A percentile compares a stretch with the other conserved stretches of the same genome.
Conservation (phyloP, 306 rosid genomes). For the Hippophae gyantsensis region DNA sequence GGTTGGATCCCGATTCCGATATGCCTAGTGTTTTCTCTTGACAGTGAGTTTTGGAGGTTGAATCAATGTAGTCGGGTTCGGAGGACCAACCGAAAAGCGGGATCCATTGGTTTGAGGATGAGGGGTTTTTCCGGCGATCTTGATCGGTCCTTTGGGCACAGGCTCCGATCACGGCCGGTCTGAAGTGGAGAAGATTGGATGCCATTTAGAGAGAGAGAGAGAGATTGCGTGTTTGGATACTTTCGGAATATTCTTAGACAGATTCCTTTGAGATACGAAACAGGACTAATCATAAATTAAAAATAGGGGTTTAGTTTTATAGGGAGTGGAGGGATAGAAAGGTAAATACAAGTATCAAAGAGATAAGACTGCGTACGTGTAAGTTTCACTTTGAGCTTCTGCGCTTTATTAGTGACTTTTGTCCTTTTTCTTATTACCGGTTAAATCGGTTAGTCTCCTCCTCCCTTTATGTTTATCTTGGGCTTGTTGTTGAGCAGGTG, state of each 20-base stretch:
- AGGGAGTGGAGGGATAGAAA: neutral
- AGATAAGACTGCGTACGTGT: conserved; percentile 62
- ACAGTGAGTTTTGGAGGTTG: conserved; percentile 16
- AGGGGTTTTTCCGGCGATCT: conserved; percentile 22
- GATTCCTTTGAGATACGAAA: neutral
- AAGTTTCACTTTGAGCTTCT: neutral
- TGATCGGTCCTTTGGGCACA: conserved; percentile 32
- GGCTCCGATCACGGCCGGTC: conserved; percentile 31
- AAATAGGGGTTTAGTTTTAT: conserved; percentile 9
- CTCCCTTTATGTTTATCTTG: too few species aligned
- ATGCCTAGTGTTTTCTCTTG: conserved; percentile 8
- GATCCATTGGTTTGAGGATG: conserved; percentile 65
- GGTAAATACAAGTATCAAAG: conserved; percentile 19
- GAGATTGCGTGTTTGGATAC: neutral
- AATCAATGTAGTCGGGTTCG: conserved; percentile 76
- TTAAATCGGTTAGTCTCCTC: conserved; percentile 15
- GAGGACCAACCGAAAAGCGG: conserved; percentile 75
- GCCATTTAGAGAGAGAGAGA: conserved; percentile 32
- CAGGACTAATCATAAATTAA: neutral
- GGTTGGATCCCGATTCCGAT: conserved; percentile 10
- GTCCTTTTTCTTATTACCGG: conserved; percentile 13
- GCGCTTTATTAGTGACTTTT: conserved; percentile 24
- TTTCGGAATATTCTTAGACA: neutral
- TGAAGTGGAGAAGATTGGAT: conserved; percentile 28
- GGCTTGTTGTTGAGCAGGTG: too few species aligned